A percentile compares a stretch with the other conserved stretches of the same genome.
These are phyloP conservation scores for Vachellia collinsii DNA, from an alignment of 306 rosid species.

Conservation along the genomic window DNA sequence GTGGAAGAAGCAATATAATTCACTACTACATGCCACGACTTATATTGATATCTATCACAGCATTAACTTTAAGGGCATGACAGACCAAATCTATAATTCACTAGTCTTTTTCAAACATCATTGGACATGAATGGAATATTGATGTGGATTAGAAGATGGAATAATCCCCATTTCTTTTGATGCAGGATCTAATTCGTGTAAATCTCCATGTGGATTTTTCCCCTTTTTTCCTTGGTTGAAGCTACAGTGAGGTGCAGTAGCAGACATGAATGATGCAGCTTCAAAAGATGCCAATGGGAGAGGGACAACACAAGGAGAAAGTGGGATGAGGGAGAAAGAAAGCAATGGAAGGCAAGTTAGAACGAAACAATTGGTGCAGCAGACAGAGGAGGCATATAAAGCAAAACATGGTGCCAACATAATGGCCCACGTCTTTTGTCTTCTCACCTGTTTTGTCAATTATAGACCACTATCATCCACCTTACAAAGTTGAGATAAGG, in stretches of 20 bases:
- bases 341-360: slow-evolving; percentile 29
- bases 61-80: background rate
- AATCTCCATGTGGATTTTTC: background rate
- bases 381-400: slow-evolving; percentile 46
- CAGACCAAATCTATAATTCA: background rate
- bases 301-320: slow-evolving; percentile 39
- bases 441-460: slow-evolving; percentile 39
- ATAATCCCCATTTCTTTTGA: slow-evolving; percentile 31
- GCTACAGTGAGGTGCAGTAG: slow-evolving; percentile 34
- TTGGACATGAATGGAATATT: slow-evolving; percentile 42
- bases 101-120: slow-evolving; percentile 36
- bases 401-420: slow-evolving; percentile 57
- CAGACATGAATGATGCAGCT: slow-evolving; percentile 33
- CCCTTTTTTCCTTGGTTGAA: slow-evolving; percentile 24
- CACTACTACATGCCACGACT: no score
- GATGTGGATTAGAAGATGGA: slow-evolving; percentile 40
- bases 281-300: slow-evolving; percentile 38
- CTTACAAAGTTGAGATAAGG: slow-evolving; percentile 38
- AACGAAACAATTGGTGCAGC: slow-evolving; percentile 38
- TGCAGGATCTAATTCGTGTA: slow-evolving; percentile 11
- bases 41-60: background rate
- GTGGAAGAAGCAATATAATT: background rate
- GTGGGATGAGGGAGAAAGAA: background rate
- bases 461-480: slow-evolving; percentile 42
- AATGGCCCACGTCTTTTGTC: slow-evolving; percentile 58